phyloP scores from a whole-genome alignment of 805 yeast genomes.

The Lachancea thermotolerans region DNA sequence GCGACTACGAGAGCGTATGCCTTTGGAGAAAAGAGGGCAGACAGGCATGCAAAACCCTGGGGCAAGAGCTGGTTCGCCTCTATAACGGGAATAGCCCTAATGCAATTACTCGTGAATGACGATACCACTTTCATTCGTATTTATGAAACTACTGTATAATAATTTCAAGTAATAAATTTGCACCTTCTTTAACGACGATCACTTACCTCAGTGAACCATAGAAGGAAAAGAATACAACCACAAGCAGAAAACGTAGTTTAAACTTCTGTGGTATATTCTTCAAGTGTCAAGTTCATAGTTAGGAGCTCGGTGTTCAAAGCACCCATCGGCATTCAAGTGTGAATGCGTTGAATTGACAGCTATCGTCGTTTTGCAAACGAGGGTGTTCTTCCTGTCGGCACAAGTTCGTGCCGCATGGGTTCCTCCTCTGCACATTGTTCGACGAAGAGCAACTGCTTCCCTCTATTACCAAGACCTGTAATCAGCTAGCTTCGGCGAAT shows the following conservation, averaged over 20 bases:
- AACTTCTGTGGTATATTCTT: not conserved
- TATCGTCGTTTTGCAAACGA: not conserved
- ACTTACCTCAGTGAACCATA: too few relatives aligned
- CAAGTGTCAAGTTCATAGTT: not conserved
- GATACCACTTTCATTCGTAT: too few relatives aligned
- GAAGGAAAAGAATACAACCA: too few relatives aligned
- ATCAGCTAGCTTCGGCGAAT: constrained; percentile 2
- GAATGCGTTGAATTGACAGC: not conserved
- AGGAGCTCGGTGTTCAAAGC: too few relatives aligned
- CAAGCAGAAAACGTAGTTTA: too few relatives aligned
- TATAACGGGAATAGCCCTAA: not conserved
- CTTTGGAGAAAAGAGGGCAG: constrained; percentile 32
- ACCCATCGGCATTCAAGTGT: constrained; percentile 1
- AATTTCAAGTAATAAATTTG: too few relatives aligned
- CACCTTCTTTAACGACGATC: too few relatives aligned
- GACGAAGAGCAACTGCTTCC: not conserved
- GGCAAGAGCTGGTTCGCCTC: constrained; percentile 11
- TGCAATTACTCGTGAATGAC: too few relatives aligned
- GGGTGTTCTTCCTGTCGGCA: constrained; percentile 5
- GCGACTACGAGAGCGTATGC: constrained; percentile 46
- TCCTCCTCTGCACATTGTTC: not conserved
- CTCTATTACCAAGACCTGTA: constrained; percentile 5
- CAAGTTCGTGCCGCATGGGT: constrained; percentile 4
- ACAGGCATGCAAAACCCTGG: constrained; percentile 12
- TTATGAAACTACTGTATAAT: too few relatives aligned